Percentiles rank a stretch among this genome's conserved stretches.
Conservation (phyloP, 2,329 filamentous ascomycete genomes). For the Fonsecaea pedrosoi region DNA sequence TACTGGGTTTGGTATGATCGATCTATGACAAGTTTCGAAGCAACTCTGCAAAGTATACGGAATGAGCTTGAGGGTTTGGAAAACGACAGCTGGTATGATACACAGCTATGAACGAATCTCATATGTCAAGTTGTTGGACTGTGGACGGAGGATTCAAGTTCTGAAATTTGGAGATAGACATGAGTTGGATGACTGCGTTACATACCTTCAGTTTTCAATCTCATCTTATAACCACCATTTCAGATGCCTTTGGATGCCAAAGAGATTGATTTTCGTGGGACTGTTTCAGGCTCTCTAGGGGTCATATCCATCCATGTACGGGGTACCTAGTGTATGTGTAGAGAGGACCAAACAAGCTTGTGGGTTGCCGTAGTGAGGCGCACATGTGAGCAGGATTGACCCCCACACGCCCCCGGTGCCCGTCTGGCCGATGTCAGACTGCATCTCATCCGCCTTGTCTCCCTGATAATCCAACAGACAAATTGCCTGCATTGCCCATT, state of each 20-base stretch:
- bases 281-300: neutral
- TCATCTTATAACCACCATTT: neutral
- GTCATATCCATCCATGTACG: neutral
- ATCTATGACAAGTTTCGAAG: neutral
- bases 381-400: constrained; percentile 8
- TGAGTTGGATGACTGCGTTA: neutral
- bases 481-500: neutral
- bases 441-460: constrained; percentile 11
- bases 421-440: constrained; percentile 15
- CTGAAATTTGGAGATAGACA: constrained; percentile 6
- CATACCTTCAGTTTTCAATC: neutral
- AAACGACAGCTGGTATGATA: neutral
- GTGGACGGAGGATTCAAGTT: neutral
- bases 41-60: neutral
- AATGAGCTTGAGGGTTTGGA: neutral
- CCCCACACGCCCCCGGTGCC: constrained; percentile 12
- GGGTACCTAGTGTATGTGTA: neutral
- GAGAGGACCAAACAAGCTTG: neutral
- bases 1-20: neutral
- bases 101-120: constrained; percentile 13
- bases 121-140: constrained; percentile 2
- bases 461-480: constrained; percentile 1
- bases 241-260: neutral
- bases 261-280: neutral
- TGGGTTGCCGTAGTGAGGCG: constrained; percentile 1